Conservation (phyloP, 805 yeast species). For the Wickerhamiella bombiphila region DNA sequence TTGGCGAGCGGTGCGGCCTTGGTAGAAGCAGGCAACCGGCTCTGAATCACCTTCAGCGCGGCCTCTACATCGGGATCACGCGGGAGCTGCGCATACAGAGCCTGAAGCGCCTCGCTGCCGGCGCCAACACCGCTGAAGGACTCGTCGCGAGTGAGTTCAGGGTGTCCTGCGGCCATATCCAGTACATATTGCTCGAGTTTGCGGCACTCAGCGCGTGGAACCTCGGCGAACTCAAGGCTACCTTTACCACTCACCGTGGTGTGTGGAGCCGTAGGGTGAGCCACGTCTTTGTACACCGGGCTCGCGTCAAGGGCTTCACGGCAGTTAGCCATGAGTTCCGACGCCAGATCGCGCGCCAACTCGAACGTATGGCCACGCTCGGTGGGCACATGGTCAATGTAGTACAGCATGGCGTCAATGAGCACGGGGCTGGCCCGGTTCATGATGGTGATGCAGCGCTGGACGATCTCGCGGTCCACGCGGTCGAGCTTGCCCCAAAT, state of each 20-base stretch:
- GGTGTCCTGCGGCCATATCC: constrained; percentile 86
- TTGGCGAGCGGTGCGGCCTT: constrained; percentile 9
- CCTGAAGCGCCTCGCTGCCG: constrained; percentile 35
- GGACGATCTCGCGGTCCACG: constrained; percentile 89
- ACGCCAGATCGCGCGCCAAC: constrained; percentile 79
- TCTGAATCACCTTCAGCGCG: constrained; percentile 18
- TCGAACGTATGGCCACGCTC: constrained; percentile 85
- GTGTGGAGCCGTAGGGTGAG: constrained; percentile 89
- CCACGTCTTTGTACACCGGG: constrained; percentile 92
- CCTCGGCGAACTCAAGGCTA: constrained; percentile 70
- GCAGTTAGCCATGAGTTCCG: constrained; percentile 91
- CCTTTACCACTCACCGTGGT: constrained; percentile 82
- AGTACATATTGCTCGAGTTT: constrained; percentile 89
- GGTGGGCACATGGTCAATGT: constrained; percentile 69
- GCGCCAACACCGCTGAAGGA: constrained; percentile 1
- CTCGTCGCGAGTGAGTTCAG: constrained; percentile 53
- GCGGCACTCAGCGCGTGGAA: constrained; percentile 77
- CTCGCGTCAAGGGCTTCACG: constrained; percentile 61
- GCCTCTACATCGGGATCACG: constrained; percentile 15
- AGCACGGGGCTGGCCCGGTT: constrained; percentile 89
- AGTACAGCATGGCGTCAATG: constrained; percentile 93
- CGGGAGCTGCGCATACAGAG: constrained; percentile 17
- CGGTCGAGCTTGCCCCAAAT: constrained; percentile 84
- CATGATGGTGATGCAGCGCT: constrained; percentile 94
- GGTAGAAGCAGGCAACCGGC: constrained; percentile 10